Evolutionary conservation across 2,329 filamentous ascomycete species (phyloP).

Genomic region (Ceratocystiopsis minuta): DNA sequence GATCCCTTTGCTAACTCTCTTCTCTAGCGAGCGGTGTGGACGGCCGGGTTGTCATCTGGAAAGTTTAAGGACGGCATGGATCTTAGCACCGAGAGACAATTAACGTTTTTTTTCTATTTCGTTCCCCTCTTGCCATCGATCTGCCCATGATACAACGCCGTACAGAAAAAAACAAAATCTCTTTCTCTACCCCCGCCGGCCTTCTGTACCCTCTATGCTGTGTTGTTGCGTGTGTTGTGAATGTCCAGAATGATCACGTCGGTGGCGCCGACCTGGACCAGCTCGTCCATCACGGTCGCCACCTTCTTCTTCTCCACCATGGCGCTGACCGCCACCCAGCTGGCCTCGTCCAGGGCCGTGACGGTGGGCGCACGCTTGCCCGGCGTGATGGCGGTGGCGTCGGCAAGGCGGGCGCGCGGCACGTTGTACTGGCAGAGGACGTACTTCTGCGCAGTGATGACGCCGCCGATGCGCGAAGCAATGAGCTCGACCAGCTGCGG

Average conservation of each 20-base stretch:
- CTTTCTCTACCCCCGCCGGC: too few species aligned
- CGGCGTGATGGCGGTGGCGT: constrained; percentile 64
- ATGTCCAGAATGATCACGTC: constrained; percentile 79
- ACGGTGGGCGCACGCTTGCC: constrained; percentile 88
- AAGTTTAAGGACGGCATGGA: constrained; percentile 21
- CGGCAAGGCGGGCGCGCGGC: constrained; percentile 45
- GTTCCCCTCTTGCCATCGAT: too few species aligned
- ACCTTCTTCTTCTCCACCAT: constrained; percentile 87
- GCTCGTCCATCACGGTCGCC: constrained; percentile 70
- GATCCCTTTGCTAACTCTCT: neutral
- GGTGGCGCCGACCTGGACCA: constrained; percentile 57
- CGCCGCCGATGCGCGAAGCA: constrained; percentile 69
- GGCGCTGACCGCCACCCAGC: constrained; percentile 83
- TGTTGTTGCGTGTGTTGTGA: constrained; percentile 39
- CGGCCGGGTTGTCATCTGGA: constrained; percentile 67
- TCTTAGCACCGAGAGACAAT: constrained; percentile 15
- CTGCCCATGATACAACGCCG: too few species aligned
- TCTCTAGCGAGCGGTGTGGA: constrained; percentile 62
- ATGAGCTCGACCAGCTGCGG: constrained; percentile 68
- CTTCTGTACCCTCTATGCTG: too few species aligned
- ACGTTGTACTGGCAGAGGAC: constrained; percentile 97
- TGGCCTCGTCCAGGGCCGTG: constrained; percentile 71
- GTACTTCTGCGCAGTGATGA: constrained; percentile 87
- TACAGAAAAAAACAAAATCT: neutral
- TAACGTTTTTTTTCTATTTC: neutral